Conservation (phyloP, 371 early-diverging fungal genomes). For the Syncephalastrum monosporum region DNA sequence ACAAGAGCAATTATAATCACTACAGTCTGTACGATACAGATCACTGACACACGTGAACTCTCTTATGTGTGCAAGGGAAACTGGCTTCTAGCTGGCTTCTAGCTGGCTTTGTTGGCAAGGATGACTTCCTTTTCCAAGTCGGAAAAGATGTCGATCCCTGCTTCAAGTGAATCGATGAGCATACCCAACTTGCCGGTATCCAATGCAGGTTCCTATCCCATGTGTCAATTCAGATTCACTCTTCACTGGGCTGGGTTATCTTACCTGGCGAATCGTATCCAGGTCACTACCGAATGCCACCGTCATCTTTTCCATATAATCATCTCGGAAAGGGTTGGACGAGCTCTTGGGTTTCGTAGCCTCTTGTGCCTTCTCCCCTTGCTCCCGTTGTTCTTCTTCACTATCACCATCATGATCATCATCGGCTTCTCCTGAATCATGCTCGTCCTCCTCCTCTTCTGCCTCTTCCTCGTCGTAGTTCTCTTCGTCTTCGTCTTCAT, state of each 20-base stretch:
- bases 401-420: conserved; percentile 5
- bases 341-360: conserved; percentile 12
- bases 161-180: conserved; percentile 47
- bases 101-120: conserved; percentile 20
- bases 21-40: no score
- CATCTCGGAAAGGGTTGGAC: conserved; percentile 30
- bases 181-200: conserved; percentile 30
- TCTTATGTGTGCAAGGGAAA: background rate
- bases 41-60: background rate
- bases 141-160: conserved; percentile 46
- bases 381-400: conserved; percentile 16
- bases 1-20: background rate
- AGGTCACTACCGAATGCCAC: conserved; percentile 46
- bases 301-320: conserved; percentile 42
- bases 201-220: conserved; percentile 39
- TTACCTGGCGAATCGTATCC: conserved; percentile 47
- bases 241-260: no score
- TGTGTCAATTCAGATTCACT: background rate
- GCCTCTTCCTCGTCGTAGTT: conserved; percentile 21
- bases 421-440: background rate
- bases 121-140: conserved; percentile 42
- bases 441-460: conserved; percentile 7
- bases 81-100: conserved; percentile 5
- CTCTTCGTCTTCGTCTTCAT: conserved; percentile 24
- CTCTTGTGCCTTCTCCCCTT: conserved; percentile 10